phyloP scores from a whole-genome alignment of 495 filamentous ascomycete species.

The Aspergillus sclerotiicarbonarius region DNA sequence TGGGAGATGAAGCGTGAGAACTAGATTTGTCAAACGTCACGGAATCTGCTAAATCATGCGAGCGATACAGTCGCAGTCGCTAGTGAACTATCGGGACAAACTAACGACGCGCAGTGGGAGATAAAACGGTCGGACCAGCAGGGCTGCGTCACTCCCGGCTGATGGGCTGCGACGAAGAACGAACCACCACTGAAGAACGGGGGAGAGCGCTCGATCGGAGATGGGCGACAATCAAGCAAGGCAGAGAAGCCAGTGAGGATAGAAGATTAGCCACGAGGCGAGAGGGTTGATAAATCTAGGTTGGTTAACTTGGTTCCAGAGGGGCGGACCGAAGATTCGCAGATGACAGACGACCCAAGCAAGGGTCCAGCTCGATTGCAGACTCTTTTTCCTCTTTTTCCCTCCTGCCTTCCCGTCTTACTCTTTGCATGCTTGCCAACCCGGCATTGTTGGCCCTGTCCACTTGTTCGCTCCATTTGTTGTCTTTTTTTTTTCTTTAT shows the following conservation, averaged over 20 bases:
- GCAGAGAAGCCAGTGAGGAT: neutral
- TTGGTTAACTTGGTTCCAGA: neutral
- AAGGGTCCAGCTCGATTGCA: neutral
- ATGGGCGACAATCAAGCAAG: neutral
- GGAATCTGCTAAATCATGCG: constrained; percentile 3
- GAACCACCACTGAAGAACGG: neutral
- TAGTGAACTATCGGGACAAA: constrained; percentile 1
- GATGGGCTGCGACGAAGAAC: neutral
- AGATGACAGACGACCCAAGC: neutral
- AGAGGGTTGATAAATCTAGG: neutral
- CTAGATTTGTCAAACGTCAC: constrained; percentile 7
- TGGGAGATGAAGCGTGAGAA: constrained; percentile 1
- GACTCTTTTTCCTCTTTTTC: neutral
- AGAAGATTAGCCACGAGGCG: neutral
- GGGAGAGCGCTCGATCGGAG: neutral
- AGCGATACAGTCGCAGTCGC: neutral
- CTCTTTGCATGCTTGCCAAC: neutral
- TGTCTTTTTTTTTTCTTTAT: neutral
- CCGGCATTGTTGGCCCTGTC: neutral
- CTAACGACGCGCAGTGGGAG: constrained; percentile 5
- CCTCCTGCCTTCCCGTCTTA: neutral
- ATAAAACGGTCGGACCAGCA: neutral
- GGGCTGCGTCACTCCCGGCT: neutral
- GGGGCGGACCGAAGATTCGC: neutral
- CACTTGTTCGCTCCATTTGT: neutral